A percentile compares a stretch with the other conserved stretches of the same genome.
These are phyloP conservation scores for Tilletia caries DNA, from an alignment of 1,284 basidiomycete genomes.

Conservation along the genomic window DNA sequence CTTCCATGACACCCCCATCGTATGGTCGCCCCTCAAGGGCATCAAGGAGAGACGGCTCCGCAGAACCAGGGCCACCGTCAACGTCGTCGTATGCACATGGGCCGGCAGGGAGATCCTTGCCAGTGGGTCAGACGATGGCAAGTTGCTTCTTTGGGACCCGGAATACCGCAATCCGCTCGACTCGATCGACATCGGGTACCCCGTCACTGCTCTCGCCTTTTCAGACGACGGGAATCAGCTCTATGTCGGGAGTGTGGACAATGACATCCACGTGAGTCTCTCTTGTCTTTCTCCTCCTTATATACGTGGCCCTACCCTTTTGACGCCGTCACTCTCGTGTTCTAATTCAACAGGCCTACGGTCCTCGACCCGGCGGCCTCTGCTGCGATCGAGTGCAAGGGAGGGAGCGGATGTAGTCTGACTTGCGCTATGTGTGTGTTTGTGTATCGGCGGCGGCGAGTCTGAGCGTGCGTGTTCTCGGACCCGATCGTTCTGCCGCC, in stretches of 20 bases:
- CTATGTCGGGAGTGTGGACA: conserved; percentile 52
- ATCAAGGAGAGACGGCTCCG: conserved; percentile 45
- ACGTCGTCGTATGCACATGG: conserved; percentile 41
- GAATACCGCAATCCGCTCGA: conserved; percentile 40
- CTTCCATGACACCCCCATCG: conserved; percentile 49
- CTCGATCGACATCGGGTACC: conserved; percentile 46
- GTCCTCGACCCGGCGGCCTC: too few relatives aligned
- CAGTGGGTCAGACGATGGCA: conserved; percentile 49
- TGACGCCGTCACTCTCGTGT: too few relatives aligned
- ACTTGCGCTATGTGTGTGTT: too few relatives aligned
- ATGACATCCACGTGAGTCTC: conserved; percentile 43
- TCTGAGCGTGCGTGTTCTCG: too few relatives aligned
- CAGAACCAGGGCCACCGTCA: conserved; percentile 47
- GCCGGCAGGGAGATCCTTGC: conserved; percentile 36
- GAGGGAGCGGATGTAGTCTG: too few relatives aligned
- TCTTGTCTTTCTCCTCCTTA: neutral
- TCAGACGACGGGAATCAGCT: conserved; percentile 49
- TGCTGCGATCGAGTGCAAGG: too few relatives aligned
- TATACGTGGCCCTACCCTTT: too few relatives aligned
- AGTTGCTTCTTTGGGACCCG: conserved; percentile 48
- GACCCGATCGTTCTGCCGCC: too few relatives aligned
- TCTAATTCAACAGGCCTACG: too few relatives aligned
- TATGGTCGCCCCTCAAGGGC: conserved; percentile 40
- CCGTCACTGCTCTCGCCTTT: conserved; percentile 50
- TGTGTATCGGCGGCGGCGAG: too few relatives aligned